Percentiles rank a stretch among this genome's conserved stretches.
Conservation (phyloP, 495 filamentous ascomycete genomes). For the Coniosporium apollinis region DNA sequence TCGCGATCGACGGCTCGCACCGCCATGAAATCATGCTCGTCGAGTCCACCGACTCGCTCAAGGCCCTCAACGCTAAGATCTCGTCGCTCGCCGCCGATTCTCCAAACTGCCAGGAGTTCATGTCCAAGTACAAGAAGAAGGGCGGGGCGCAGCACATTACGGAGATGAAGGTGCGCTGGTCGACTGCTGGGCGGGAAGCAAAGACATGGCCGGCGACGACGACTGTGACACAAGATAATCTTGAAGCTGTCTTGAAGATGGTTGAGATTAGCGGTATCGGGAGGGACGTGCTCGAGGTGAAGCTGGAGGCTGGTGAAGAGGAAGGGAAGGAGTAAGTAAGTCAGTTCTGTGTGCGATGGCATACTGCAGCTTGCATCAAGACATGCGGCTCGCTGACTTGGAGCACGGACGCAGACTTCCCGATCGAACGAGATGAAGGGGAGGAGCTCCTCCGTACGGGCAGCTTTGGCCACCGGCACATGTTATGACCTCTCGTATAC, state of each 20-base stretch:
- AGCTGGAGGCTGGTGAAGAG: constrained; percentile 8
- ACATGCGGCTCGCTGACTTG: no score
- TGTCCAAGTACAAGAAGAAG: constrained; percentile 15
- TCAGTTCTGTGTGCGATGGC: no score
- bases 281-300: constrained; percentile 17
- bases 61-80: background rate
- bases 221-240: constrained; percentile 16
- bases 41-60: background rate
- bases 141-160: constrained; percentile 7
- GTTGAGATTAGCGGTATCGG: constrained; percentile 13
- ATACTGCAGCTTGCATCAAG: no score
- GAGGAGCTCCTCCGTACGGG: no score
- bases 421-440: no score
- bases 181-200: constrained; percentile 11
- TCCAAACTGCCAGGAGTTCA: constrained; percentile 16
- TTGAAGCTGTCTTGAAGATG: constrained; percentile 16
- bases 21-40: constrained; percentile 13
- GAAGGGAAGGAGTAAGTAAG: constrained; percentile 6
- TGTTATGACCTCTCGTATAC: no score
- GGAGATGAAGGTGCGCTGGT: constrained; percentile 15
- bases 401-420: no score
- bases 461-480: no score
- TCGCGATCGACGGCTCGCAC: constrained; percentile 14
- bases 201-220: constrained; percentile 16
- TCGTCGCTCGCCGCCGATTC: constrained; percentile 7